phyloP scores from a whole-genome alignment of 2,329 filamentous ascomycete genomes.

The Juglanconis sp. region DNA sequence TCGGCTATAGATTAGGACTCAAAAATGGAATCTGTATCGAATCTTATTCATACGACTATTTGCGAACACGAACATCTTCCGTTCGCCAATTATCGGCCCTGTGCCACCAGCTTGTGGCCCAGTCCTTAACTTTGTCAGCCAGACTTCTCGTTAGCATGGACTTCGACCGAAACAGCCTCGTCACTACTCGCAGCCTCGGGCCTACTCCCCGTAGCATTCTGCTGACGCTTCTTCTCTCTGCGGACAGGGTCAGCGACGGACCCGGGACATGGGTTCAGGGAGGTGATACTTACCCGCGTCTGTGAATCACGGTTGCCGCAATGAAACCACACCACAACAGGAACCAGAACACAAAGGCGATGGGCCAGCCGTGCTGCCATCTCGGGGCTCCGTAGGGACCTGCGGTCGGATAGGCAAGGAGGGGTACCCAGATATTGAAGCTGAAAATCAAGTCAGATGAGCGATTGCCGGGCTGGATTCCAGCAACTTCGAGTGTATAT shows the following conservation, averaged over 20 bases:
- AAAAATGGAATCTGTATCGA: background rate
- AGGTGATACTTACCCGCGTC: slow-evolving; percentile 21
- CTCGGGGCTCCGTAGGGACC: slow-evolving; percentile 39
- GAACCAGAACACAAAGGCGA: slow-evolving; percentile 43
- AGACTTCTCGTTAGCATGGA: slow-evolving; percentile 3
- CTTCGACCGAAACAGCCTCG: slow-evolving; percentile 4
- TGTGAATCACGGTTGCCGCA: slow-evolving; percentile 34
- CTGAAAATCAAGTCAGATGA: slow-evolving; percentile 12
- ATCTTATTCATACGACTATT: background rate
- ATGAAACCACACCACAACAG: slow-evolving; percentile 41
- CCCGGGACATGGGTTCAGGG: no score
- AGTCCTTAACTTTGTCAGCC: background rate
- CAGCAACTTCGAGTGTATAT: no score
- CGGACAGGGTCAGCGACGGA: background rate
- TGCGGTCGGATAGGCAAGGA: slow-evolving; percentile 40
- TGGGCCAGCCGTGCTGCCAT: slow-evolving; percentile 47
- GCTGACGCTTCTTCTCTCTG: slow-evolving; percentile 2
- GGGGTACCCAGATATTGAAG: slow-evolving; percentile 43
- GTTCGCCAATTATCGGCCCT: no score
- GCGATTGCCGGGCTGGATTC: no score
- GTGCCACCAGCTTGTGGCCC: background rate
- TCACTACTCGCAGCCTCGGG: slow-evolving; percentile 1
- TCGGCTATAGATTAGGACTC: background rate
- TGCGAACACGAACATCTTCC: no score
- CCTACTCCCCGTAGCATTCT: background rate